Conservation (phyloP, 768 basidiomycete genomes). For the Omphalotus guepiniiformis region DNA sequence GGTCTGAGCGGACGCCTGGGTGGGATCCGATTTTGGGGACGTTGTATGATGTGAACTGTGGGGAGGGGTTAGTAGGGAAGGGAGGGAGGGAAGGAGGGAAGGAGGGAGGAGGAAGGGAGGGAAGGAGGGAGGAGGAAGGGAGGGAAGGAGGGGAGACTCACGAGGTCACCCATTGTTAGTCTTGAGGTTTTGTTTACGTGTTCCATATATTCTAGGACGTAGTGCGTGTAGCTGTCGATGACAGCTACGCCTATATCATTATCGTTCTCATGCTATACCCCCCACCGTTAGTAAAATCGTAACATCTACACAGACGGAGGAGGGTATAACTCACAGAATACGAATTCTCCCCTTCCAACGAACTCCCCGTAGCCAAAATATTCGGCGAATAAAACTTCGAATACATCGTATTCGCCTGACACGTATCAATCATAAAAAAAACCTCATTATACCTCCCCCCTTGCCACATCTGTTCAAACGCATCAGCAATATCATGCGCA, state of each 20-base stretch:
- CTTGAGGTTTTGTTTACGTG: conserved; percentile 87
- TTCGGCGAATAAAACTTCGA: conserved; percentile 91
- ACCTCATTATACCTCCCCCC: conserved; percentile 95
- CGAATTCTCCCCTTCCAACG: conserved; percentile 80
- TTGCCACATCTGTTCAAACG: conserved; percentile 98
- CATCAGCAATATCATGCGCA: conserved; percentile 96
- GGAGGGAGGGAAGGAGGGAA: too few relatives aligned
- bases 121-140: neutral
- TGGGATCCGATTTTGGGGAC: conserved; percentile 72
- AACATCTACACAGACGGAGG: neutral
- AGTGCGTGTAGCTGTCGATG: conserved; percentile 93
- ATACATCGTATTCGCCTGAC: conserved; percentile 96
- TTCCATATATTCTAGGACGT: conserved; percentile 88
- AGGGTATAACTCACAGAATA: conserved; percentile 60
- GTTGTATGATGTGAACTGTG: conserved; percentile 81
- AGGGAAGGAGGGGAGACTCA: conserved; percentile 32
- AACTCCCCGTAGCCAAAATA: conserved; percentile 87
- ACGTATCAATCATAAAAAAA: conserved; percentile 98
- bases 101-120: too few relatives aligned
- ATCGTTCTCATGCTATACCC: conserved; percentile 89
- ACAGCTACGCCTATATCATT: conserved; percentile 93
- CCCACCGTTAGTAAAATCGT: conserved; percentile 3
- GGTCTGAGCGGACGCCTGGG: conserved; percentile 83
- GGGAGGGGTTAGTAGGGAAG: neutral
- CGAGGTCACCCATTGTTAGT: conserved; percentile 76